A percentile compares a stretch with the other conserved stretches of the same genome.
These are phyloP conservation scores for Ophiocordyceps camponoti-saundersi DNA, from an alignment of 2,329 filamentous ascomycete species.

Conservation along the genomic window DNA sequence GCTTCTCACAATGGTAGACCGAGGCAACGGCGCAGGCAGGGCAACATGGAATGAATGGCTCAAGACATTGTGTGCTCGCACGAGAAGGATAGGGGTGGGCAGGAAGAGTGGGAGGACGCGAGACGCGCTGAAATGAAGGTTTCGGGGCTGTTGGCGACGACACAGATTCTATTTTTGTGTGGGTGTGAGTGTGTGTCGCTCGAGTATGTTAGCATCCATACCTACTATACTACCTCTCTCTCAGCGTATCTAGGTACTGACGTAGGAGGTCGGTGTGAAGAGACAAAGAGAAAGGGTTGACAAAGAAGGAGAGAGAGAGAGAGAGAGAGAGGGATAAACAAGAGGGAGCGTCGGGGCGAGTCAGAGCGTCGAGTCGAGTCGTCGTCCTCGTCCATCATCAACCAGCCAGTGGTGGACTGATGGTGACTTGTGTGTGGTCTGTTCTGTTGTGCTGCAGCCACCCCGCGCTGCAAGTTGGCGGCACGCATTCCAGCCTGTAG, in stretches of 20 bases:
- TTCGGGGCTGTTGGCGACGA: not conserved
- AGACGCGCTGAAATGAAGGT: not conserved
- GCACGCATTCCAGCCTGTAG: not conserved
- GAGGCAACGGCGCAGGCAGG: not conserved
- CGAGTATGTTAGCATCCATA: too few species aligned
- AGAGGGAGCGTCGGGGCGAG: too few species aligned
- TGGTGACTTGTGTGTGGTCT: not conserved
- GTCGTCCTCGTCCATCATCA: not conserved
- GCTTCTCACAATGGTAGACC: not conserved
- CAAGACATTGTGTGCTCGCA: not conserved
- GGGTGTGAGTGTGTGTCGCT: not conserved
- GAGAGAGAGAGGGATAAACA: too few species aligned
- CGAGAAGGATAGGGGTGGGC: not conserved
- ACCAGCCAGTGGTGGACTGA: not conserved
- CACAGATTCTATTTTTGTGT: not conserved
- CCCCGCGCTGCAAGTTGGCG: not conserved
- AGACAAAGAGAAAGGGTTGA: not conserved
- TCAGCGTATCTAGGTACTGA: not conserved
- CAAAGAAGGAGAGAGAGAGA: too few species aligned
- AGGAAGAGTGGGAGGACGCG: not conserved
- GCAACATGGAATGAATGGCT: not conserved
- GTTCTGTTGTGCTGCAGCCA: not conserved
- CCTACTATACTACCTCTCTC: not conserved
- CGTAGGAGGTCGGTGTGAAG: too few species aligned
- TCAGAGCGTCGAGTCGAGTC: not conserved